Evolutionary conservation across 2,329 filamentous ascomycete species (phyloP).

Genomic region (Trichoderma gracile): DNA sequence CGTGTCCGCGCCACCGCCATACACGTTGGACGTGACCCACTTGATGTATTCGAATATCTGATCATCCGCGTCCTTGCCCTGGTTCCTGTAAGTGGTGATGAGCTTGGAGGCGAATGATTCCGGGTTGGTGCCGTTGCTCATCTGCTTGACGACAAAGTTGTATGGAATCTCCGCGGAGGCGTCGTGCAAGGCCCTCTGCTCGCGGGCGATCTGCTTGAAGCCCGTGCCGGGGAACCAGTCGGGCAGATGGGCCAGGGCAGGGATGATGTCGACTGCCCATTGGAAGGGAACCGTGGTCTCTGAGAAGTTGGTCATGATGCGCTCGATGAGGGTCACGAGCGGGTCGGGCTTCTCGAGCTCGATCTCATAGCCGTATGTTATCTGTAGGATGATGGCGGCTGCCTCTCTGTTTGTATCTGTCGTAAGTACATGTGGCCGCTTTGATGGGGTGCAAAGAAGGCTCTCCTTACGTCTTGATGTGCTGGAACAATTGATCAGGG

Average conservation of each 20-base stretch:
- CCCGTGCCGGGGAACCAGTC: constrained; percentile 7
- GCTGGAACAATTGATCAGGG: constrained; percentile 6
- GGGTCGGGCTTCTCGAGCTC: neutral
- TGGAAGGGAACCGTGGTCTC: neutral
- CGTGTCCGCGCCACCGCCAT: neutral
- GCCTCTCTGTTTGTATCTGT: neutral
- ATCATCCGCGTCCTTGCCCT: neutral
- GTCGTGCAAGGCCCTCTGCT: neutral
- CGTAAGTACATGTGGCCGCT: neutral
- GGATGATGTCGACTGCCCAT: constrained; percentile 3
- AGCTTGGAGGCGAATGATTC: neutral
- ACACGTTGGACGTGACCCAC: neutral
- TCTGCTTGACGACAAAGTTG: neutral
- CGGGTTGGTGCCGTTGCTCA: neutral
- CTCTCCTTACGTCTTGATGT: constrained; percentile 25
- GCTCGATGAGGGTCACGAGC: neutral
- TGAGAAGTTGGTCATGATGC: neutral
- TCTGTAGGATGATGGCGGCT: neutral
- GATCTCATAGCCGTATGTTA: neutral
- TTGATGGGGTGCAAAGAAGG: neutral
- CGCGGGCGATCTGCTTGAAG: neutral
- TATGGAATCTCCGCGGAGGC: neutral
- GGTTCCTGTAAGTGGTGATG: neutral
- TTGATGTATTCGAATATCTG: neutral
- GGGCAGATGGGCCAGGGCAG: neutral